Percentiles rank a stretch among this genome's conserved stretches.
phyloP scores from a whole-genome alignment of 1,139 yeast genomes.

The Candida sp. region DNA sequence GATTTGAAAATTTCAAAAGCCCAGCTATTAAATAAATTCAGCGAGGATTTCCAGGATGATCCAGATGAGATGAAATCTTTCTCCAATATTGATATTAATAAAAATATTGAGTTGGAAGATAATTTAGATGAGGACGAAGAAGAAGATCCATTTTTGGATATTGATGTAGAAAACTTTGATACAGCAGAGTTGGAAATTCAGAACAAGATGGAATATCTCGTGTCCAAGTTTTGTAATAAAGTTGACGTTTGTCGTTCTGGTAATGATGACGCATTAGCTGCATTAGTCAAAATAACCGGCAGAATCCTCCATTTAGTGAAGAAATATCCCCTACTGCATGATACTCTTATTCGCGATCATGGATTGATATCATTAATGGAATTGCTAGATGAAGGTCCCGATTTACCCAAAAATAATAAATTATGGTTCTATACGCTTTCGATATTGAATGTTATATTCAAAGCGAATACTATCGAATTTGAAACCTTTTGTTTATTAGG shows the following conservation, averaged over 20 bases:
- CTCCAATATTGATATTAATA: neutral
- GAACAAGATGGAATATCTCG: constrained; percentile 39
- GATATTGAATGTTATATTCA: constrained; percentile 39
- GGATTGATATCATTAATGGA: constrained; percentile 49
- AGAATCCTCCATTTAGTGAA: constrained; percentile 39
- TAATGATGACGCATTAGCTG: constrained; percentile 26
- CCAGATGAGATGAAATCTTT: neutral
- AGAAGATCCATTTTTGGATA: constrained; percentile 36
- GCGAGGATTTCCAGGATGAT: constrained; percentile 21
- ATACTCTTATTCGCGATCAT: constrained; percentile 44
- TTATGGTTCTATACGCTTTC: constrained; percentile 41
- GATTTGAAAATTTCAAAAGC: constrained; percentile 15
- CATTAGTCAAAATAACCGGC: constrained; percentile 36
- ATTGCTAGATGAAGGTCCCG: constrained; percentile 38
- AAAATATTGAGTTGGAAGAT: constrained; percentile 8
- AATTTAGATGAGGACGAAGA: constrained; percentile 16
- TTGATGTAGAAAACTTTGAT: constrained; percentile 40
- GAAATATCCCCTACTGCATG: constrained; percentile 41
- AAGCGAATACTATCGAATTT: constrained; percentile 29
- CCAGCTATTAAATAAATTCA: constrained; percentile 28
- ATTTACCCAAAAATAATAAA: constrained; percentile 27
- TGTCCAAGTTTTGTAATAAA: constrained; percentile 29
- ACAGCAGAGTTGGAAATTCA: constrained; percentile 44
- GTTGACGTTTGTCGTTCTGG: constrained; percentile 30
- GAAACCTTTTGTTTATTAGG: constrained; percentile 56